A percentile compares a stretch with the other conserved stretches of the same genome.
These are phyloP conservation scores for Xylaria arbuscula DNA, from an alignment of 2,329 filamentous ascomycete species.

Conservation along the genomic window DNA sequence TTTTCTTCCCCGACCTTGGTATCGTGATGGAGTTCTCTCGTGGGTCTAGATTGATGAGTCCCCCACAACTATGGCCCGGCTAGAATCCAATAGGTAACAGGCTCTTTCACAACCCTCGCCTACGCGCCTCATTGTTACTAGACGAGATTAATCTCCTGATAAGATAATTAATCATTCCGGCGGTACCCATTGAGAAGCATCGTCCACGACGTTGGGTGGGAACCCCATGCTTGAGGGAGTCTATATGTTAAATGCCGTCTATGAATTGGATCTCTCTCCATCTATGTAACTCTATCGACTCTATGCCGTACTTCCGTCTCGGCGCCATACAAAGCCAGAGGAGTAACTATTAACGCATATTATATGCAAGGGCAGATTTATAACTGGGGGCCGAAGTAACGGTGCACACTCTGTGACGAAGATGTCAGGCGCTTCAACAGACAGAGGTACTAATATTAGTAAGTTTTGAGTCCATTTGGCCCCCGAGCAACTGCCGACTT, in stretches of 20 bases:
- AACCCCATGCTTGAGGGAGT: conserved; percentile 6
- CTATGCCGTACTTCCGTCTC: conserved; percentile 20
- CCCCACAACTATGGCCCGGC: conserved; percentile 12
- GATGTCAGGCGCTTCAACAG: conserved; percentile 2
- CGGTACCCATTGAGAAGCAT: conserved; percentile 5
- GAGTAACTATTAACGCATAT: conserved; percentile 5
- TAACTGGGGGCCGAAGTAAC: conserved; percentile 32
- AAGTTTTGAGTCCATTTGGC: conserved; percentile 8
- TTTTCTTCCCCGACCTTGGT: conserved; percentile 2
- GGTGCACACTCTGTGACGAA: conserved; percentile 12
- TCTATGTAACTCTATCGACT: conserved; percentile 28
- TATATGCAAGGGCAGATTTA: conserved; percentile 29
- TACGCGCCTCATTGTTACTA: conserved; percentile 17
- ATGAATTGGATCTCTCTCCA: conserved; percentile 27
- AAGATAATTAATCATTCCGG: conserved; percentile 23
- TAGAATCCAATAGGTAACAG: conserved; percentile 20
- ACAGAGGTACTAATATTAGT: conserved; percentile 18
- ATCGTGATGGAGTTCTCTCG: conserved; percentile 17
- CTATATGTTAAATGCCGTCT: conserved; percentile 23
- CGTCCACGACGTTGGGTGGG: conserved; percentile 4
- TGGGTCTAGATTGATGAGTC: conserved; percentile 23
- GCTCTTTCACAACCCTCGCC: neutral
- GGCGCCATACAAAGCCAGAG: conserved; percentile 9
- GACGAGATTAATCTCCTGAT: conserved; percentile 20
- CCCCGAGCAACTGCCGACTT: conserved; percentile 24